A percentile compares a stretch with the other conserved stretches of the same genome.
Conservation (phyloP, 495 filamentous ascomycete genomes). For the Sabuloglossum arenarium region DNA sequence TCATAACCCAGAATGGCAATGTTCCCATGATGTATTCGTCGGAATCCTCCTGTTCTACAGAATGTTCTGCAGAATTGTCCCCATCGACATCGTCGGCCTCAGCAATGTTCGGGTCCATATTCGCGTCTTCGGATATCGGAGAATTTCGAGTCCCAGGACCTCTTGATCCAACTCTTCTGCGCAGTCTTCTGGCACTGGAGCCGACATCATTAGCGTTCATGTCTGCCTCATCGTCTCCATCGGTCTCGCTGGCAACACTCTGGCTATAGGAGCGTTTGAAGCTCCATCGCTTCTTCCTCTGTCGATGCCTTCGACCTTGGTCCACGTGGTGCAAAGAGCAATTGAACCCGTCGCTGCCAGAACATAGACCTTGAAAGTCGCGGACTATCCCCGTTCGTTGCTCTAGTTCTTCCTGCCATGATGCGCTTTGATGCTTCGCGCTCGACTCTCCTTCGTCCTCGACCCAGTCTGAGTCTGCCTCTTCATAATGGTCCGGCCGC, state of each 20-base stretch:
- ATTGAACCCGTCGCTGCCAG: neutral
- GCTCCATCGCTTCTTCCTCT: slow-evolving; percentile 13
- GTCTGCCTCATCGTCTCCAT: slow-evolving; percentile 12
- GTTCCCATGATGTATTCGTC: slow-evolving; percentile 9
- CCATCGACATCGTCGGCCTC: slow-evolving; percentile 11
- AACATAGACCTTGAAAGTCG: neutral
- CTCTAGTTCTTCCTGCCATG: neutral
- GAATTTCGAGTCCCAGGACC: neutral
- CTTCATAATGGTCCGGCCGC: slow-evolving; percentile 15
- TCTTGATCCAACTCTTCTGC: slow-evolving; percentile 10
- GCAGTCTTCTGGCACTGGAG: slow-evolving; percentile 13
- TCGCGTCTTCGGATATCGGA: neutral
- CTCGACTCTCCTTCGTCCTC: neutral
- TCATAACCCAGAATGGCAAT: slow-evolving; percentile 13
- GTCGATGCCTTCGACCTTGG: neutral
- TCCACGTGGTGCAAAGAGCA: neutral
- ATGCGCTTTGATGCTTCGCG: neutral
- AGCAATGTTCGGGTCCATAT: neutral
- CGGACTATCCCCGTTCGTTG: neutral
- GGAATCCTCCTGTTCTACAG: slow-evolving; percentile 6
- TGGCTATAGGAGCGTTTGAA: slow-evolving; percentile 16
- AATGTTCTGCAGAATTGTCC: slow-evolving; percentile 10
- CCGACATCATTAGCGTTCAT: slow-evolving; percentile 12
- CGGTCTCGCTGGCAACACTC: slow-evolving; percentile 15
- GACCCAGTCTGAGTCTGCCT: slow-evolving; percentile 8